Base-by-base conservation (phyloP, 805 yeast genomes). In the Millerago galiae region DNA sequence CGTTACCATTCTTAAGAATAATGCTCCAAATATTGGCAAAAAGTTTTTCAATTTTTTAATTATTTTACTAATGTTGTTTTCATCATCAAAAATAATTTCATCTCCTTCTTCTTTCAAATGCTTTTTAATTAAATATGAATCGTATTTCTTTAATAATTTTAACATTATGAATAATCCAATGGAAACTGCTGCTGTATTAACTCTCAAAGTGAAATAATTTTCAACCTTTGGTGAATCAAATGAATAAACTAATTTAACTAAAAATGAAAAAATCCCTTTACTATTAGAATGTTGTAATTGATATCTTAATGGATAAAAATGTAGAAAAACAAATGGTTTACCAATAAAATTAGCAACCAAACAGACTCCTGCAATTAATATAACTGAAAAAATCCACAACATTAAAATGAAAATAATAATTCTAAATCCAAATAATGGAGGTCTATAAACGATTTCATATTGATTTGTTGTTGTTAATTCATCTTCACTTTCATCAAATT, bases 401-500 rank as follows among this genome's bases (percentile, higher is more conserved):
- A 65, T 57, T 2, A 56, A 52, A 26, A 76, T 51, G 26, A 68
- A 48, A 0, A 45, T 24, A 17, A 73, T 65, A 29, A 88, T 70
- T 45, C 96, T 71, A 2, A 55, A 27, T 40, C 78, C 71, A 60
- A 91, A 86, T 38, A 72, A 51, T 2, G 95, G 95, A 5, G 99
- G 98, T 35, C 87, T 71, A 63, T 90, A 95, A 3, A 90, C 96
- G 25, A 90, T 75, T 2, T 76, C 70, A 60, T 90, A 88, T 2
- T 62, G 60, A 43, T 68, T 65, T 24, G 67, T 63, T 21, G 62
- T 63, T 0, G 67, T 59, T 12, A 65, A 65, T 40, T 66, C 70
- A 16, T 64, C 69, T 32, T 67, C 71, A n/a, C 66, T 54, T 14
- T 65, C 66, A 13, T 67, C 70, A 39, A 67, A 70, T 38, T 64